phyloP scores from a whole-genome alignment of 2,329 filamentous ascomycete genomes.

The Aspergillus spinulosporus region DNA sequence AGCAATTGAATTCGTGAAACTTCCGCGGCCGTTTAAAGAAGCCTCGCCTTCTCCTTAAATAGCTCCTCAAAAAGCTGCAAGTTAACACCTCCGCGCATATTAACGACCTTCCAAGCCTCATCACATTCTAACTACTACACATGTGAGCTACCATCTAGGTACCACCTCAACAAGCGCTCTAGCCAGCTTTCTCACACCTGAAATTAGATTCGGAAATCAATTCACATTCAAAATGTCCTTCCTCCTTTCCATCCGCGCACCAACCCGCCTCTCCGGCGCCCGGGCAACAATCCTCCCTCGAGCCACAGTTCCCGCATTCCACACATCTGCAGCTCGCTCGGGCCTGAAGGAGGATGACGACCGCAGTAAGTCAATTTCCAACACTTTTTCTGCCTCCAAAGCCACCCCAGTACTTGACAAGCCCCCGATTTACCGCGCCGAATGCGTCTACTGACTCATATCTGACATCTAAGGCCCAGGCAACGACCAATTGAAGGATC shows the following conservation, averaged over 20 bases:
- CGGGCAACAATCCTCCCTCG: constrained; percentile 16
- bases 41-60: background rate
- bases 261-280: constrained; percentile 25
- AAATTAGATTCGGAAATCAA: too few relatives aligned
- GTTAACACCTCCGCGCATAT: background rate
- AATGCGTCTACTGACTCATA: background rate
- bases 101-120: background rate
- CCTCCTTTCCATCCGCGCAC: constrained; percentile 31
- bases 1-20: background rate
- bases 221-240: constrained; percentile 35
- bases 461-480: constrained; percentile 29
- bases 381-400: background rate
- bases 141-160: background rate
- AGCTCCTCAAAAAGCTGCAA: background rate
- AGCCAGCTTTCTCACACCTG: too few relatives aligned
- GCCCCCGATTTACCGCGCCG: background rate
- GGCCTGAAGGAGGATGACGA: constrained; percentile 40
- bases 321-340: constrained; percentile 29
- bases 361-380: constrained; percentile 28
- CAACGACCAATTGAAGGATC: constrained; percentile 44
- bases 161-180: background rate
- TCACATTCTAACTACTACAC: background rate
- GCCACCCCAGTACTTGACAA: background rate
- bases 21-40: too few relatives aligned
- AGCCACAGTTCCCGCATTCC: constrained; percentile 27